Evolutionary conservation across 208 protist species (phyloP), one percentile per base, ranked within the genome.

Genomic region (Trypanosoma melophagium): DNA sequence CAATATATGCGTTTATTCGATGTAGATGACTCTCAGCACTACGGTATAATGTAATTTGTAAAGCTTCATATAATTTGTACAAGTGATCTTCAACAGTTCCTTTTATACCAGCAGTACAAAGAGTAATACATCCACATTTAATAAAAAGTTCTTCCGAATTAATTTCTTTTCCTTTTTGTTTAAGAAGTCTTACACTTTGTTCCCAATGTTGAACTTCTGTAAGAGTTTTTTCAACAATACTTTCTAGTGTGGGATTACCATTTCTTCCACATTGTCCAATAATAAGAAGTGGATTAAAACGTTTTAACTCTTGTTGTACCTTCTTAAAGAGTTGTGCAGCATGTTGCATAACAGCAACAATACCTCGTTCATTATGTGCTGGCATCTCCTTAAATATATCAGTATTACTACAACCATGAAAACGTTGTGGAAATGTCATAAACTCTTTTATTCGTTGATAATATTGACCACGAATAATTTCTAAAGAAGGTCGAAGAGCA

Each of bases 381-480:
- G 89, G 81, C 82, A 99, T 98, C 16, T 86, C 75, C 50, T 71
- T 75, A 71, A 98, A 98, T 64, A 97, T 71, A 50, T 89, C 72
- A 68, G 84, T 88, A 40, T 81, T 54, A 7, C 88, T 83, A 60
- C 98, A 89, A 8, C 97, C 96, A 28, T 84, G 79, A 66, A 99
- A 98, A 41, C 80, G 83, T 24, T 88, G 53, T 5, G 98, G 98
- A 47, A 98, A 96, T 0, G 87, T 89, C 50, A 99, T 87, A 75
- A 99, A 98, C 65, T 98, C 95, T 60, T 94, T 87, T 41, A 99
- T 93, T 51, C 93, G 83, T 60, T 90, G 83, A 77, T 98, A 98
- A 83, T 98, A 99, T 66, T 94, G 87, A 21, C 91, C 69, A 17
- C 90, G 87, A 28, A 99, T 83, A 24, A 87, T 74, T 72, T 98